Base-by-base conservation (phyloP, 2,329 filamentous ascomycete genomes). In the Ramularia collo-cygni region DNA sequence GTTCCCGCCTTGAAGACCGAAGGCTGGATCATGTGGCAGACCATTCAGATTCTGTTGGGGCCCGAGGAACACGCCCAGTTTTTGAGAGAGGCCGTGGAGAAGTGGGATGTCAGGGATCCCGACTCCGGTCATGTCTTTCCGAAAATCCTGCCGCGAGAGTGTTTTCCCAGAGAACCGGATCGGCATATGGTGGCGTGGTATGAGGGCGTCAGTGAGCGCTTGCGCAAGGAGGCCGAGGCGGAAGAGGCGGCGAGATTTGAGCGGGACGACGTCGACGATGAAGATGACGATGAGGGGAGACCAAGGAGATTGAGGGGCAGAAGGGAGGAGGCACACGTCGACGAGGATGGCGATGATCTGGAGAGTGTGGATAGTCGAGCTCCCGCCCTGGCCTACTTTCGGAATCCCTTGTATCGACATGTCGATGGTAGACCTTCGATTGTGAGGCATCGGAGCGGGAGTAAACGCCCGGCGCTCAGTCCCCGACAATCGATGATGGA, bases 21-120 rank as follows among this genome's bases (percentile, higher is more conserved):
- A 56, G 92, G 92, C 28, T 98, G 94, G 62, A 85, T 90, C 30
- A 81, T 86, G 60, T 98, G 90, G 90, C 83, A 95, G 67, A 87
- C 85, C 0, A 84, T 96, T 40, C 87, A 96, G 65, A 75, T 95
- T 15, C 69, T 96, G 26, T 75, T 96, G 2, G 85, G 81, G 2
- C 92, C 92, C 0, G 83, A 92, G 52, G 85, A 93, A 54, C 89
- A 96, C 65, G 83, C 88, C 1, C 78, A 79, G 0, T 90, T 88
- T 54, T 64, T 98, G 16, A 86, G 92, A 55, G 81, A 77, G 55
- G 86, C 88, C 0, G 83, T 94, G 3, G 74, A 75, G 45, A 72
- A 83, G 48, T 95, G 88, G 75, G 72, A 78, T 26, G 73, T 96
- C 43, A 76, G 75, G 44, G 78, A 93, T 54, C 83, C 83, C 0